A percentile compares a stretch with the other conserved stretches of the same genome.
Evolutionary conservation across 495 filamentous ascomycete species (phyloP).

Genomic region (Neurospora sp.): DNA sequence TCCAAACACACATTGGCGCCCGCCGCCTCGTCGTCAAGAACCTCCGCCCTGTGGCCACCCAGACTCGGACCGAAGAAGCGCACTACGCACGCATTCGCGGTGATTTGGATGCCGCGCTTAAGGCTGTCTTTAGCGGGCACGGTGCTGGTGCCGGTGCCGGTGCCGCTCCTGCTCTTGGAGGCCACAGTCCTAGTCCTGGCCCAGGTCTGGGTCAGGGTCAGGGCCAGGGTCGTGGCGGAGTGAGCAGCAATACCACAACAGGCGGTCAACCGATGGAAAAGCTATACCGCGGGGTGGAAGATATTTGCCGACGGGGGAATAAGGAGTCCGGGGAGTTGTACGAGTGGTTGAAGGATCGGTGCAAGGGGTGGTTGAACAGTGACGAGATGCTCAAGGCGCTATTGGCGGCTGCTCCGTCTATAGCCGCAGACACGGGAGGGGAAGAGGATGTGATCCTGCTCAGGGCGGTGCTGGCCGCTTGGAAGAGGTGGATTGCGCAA

Average conservation of each 20-base stretch:
- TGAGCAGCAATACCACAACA: background rate
- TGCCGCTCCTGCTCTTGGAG: background rate
- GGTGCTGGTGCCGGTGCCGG: background rate
- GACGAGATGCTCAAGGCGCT: slow-evolving; percentile 45
- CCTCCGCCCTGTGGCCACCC: slow-evolving; percentile 51
- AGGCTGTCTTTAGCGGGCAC: slow-evolving; percentile 48
- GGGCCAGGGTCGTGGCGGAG: background rate
- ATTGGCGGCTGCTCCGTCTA: slow-evolving; percentile 13
- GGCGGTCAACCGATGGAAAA: slow-evolving; percentile 59
- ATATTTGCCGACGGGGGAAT: slow-evolving; percentile 64
- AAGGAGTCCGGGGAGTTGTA: slow-evolving; percentile 50
- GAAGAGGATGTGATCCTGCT: slow-evolving; percentile 53
- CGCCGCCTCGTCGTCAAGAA: slow-evolving; percentile 86
- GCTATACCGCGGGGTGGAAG: slow-evolving; percentile 82
- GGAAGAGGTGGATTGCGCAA: slow-evolving; percentile 71
- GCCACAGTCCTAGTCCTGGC: background rate
- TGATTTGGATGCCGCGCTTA: slow-evolving; percentile 62
- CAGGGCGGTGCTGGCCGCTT: slow-evolving; percentile 53
- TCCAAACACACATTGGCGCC: slow-evolving; percentile 51
- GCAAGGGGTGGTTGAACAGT: slow-evolving; percentile 48
- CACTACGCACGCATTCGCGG: slow-evolving; percentile 65
- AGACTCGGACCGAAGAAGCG: slow-evolving; percentile 24
- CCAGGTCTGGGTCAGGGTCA: background rate
- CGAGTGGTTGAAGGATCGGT: slow-evolving; percentile 49
- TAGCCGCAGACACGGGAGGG: slow-evolving; percentile 22